These are phyloP conservation scores for Chlamydomonas sphaeroides DNA, from an alignment of 139 green algal genomes.

Conservation along the genomic window DNA sequence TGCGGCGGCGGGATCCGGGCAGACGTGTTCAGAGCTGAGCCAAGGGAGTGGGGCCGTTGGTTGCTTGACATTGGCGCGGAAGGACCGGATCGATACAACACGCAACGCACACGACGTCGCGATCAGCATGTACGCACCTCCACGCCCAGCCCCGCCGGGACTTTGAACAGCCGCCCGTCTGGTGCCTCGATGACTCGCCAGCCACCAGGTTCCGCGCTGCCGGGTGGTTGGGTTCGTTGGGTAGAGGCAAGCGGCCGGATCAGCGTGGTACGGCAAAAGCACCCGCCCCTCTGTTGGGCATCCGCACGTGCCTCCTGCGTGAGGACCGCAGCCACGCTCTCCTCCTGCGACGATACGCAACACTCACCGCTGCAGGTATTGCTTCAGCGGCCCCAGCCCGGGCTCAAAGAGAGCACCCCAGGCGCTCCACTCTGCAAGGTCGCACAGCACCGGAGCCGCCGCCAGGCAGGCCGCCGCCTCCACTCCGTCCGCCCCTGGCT, in stretches of 20 bases:
- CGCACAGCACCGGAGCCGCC: constrained; percentile 16
- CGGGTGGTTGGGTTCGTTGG: too few relatives aligned
- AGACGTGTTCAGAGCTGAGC: not conserved
- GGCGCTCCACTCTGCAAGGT: constrained; percentile 13
- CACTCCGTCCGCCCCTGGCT: not conserved
- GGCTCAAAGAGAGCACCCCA: constrained; percentile 39
- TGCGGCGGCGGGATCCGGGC: not conserved
- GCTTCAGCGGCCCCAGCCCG: constrained; percentile 25
- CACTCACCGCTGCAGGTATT: not conserved
- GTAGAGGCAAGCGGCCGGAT: too few relatives aligned
- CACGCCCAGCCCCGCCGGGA: not conserved
- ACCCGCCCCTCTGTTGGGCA: too few relatives aligned
- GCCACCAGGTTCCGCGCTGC: not conserved
- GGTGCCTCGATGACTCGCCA: constrained; percentile 9
- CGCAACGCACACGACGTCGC: too few relatives aligned
- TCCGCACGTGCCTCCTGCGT: too few relatives aligned
- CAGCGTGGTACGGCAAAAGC: too few relatives aligned
- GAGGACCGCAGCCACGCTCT: too few relatives aligned
- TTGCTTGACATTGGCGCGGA: too few relatives aligned
- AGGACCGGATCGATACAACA: too few relatives aligned
- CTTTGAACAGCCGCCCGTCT: constrained; percentile 16
- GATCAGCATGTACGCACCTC: not conserved
- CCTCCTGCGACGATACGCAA: too few relatives aligned
- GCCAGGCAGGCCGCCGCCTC: not conserved
- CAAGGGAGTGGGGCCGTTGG: not conserved